These are phyloP conservation scores for Oryza australiensis DNA, from an alignment of 176 grass and related monocot species.

Conservation along the genomic window DNA sequence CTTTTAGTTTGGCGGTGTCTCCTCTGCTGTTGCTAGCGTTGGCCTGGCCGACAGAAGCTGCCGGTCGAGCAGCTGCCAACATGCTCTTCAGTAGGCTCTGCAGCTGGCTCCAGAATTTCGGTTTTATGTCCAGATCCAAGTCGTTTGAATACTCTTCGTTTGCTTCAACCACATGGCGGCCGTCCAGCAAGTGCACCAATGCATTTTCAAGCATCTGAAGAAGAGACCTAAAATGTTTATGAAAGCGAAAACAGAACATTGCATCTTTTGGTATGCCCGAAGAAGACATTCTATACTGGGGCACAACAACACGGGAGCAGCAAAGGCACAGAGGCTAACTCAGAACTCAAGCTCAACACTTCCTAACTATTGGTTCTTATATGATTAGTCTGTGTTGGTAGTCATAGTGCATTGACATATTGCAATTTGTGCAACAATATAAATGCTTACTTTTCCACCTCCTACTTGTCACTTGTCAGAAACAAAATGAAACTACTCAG, in stretches of 20 bases:
- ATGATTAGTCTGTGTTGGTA: not conserved
- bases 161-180: constrained; percentile 61
- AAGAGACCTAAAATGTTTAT: not conserved
- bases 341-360: not conserved
- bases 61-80: constrained; percentile 42
- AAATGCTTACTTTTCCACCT: not conserved
- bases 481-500: constrained; percentile 8
- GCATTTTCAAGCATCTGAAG: constrained; percentile 72
- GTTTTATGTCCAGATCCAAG: constrained; percentile 57
- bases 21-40: constrained; percentile 43
- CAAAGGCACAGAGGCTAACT: not conserved
- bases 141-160: constrained; percentile 44
- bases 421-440: not conserved
- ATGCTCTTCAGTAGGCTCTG: constrained; percentile 79
- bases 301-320: not conserved
- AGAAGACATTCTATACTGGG: not conserved
- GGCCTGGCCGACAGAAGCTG: constrained; percentile 44
- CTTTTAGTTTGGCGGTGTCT: constrained; percentile 62
- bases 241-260: not conserved
- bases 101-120: constrained; percentile 80
- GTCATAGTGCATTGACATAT: not conserved
- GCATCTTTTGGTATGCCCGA: not conserved
- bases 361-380: not conserved
- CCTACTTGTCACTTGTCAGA: not conserved
- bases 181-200: constrained; percentile 75